Percentiles rank a stretch among this genome's conserved stretches.
phyloP scores from a whole-genome alignment of 1,284 basidiomycete species.

The Termitomyces sp. region DNA sequence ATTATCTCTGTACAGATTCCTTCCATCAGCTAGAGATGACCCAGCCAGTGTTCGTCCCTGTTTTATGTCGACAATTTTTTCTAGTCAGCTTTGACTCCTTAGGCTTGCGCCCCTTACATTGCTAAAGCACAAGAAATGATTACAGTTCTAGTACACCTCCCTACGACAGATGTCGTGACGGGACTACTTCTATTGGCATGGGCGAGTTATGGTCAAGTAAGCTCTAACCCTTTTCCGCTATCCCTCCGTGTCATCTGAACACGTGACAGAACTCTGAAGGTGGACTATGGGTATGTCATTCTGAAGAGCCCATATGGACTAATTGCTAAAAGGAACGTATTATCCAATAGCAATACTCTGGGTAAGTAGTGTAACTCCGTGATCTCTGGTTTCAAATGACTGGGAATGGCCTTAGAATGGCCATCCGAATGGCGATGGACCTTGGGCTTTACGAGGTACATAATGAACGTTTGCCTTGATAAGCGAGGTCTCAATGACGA shows the following conservation, averaged over 20 bases:
- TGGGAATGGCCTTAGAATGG: conserved; percentile 9
- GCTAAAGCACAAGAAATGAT: conserved; percentile 15
- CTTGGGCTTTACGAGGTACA: conserved; percentile 13
- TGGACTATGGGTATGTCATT: conserved; percentile 14
- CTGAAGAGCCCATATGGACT: conserved; percentile 1
- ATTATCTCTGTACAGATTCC: conserved; percentile 7
- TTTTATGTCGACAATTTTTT: neutral
- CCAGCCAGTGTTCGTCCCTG: conserved; percentile 8
- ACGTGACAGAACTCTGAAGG: conserved; percentile 14
- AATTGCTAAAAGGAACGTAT: neutral
- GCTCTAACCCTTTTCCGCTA: neutral
- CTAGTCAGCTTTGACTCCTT: neutral
- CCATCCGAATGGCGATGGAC: conserved; percentile 16
- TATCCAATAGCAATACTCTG: conserved; percentile 14
- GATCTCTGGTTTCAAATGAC: neutral
- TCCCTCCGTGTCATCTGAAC: neutral
- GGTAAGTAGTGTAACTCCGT: conserved; percentile 7
- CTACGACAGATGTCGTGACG: conserved; percentile 14
- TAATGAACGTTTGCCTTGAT: conserved; percentile 4
- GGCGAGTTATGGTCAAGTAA: conserved; percentile 15
- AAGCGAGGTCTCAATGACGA: neutral
- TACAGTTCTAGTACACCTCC: conserved; percentile 12
- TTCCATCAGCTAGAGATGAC: conserved; percentile 13
- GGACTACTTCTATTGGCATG: conserved; percentile 14
- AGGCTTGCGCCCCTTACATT: conserved; percentile 15